phyloP scores from a whole-genome alignment of 257 asterid genomes.

The Nicotiana paniculata region DNA sequence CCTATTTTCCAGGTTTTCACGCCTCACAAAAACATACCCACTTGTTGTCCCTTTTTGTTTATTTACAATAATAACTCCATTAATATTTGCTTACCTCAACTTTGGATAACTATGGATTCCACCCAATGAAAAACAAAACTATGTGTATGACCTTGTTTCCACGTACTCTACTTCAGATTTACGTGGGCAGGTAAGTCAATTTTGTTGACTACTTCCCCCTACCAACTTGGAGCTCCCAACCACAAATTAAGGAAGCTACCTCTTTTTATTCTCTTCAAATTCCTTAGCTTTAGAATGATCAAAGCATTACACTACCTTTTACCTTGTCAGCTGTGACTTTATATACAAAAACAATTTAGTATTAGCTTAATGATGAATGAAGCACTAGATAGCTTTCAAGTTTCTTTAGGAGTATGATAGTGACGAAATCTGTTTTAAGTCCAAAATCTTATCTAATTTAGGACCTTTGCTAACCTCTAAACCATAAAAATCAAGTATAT shows the following conservation, averaged over 20 bases:
- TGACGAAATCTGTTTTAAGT: neutral
- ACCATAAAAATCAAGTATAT: neutral
- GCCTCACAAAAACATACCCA: conserved; percentile 2
- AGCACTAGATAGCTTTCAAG: neutral
- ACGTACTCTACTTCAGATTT: neutral
- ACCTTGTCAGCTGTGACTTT: neutral
- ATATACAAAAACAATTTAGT: neutral
- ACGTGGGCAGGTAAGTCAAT: neutral
- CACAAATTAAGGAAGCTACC: neutral
- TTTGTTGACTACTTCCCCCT: neutral
- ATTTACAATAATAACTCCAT: neutral
- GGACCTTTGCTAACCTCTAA: neutral
- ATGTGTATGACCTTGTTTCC: neutral
- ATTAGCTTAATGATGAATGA: neutral
- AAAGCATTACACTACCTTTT: neutral
- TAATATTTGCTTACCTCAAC: conserved; percentile 5
- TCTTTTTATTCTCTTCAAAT: neutral
- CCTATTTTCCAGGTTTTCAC: conserved; percentile 47
- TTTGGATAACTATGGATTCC: conserved; percentile 17
- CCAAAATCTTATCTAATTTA: neutral
- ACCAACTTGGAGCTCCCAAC: neutral
- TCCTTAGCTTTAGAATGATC: neutral
- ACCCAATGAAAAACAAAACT: neutral
- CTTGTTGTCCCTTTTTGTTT: neutral
- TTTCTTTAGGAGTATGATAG: neutral